Conservation (phyloP, 345 rosid species). For the Syzygium aromaticum region DNA sequence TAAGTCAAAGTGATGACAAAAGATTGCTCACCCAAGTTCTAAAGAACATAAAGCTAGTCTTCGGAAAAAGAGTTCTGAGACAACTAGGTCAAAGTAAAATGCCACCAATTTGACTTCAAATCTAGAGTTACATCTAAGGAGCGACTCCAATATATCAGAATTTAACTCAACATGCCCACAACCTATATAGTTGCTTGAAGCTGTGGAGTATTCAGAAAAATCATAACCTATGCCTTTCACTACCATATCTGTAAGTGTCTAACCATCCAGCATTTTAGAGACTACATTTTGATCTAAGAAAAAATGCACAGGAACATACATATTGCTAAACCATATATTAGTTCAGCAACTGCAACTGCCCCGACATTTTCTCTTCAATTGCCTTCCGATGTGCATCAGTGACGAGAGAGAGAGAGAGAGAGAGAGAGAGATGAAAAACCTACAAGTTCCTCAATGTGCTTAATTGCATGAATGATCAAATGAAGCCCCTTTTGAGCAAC, state of each 20-base stretch:
- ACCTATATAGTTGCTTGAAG: not conserved
- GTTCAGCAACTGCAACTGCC: not conserved
- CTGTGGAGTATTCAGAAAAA: not conserved
- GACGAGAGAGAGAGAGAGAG: conserved; percentile 1
- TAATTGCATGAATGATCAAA: conserved; percentile 44
- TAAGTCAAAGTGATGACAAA: not conserved
- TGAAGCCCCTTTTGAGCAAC: conserved; percentile 64
- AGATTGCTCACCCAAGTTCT: not conserved
- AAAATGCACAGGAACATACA: not conserved
- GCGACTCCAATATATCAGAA: not conserved
- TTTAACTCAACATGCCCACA: not conserved
- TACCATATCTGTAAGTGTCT: not conserved
- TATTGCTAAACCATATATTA: not conserved
- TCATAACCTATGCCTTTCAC: not conserved
- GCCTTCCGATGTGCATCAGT: not conserved
- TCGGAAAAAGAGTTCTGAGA: not conserved
- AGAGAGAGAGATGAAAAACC: conserved; percentile 1
- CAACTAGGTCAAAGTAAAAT: not conserved
- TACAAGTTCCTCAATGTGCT: conserved; percentile 35
- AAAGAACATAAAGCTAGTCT: not conserved
- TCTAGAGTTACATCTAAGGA: not conserved
- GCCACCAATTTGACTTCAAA: not conserved
- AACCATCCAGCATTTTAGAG: not conserved
- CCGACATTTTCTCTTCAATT: not conserved
- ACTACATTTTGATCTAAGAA: not conserved